Percentiles rank a stretch among this genome's conserved stretches.
Evolutionary conservation across 2,329 filamentous ascomycete genomes (phyloP).

Genomic region (Phialemonium atrogriseum): DNA sequence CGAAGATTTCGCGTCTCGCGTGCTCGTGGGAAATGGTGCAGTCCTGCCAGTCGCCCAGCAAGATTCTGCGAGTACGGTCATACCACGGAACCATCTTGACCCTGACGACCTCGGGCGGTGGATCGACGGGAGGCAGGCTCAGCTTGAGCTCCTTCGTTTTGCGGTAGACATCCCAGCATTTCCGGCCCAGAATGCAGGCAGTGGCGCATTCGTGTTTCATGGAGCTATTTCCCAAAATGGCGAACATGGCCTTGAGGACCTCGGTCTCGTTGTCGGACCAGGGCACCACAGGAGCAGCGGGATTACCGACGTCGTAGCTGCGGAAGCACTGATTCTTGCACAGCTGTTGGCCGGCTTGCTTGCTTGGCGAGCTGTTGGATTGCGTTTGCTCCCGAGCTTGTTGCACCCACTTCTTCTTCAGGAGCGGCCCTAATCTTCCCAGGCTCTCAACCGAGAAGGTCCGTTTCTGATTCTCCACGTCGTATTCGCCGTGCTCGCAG

Average conservation of each 20-base stretch:
- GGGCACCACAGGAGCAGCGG: slow-evolving; percentile 21
- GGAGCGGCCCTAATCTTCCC: slow-evolving; percentile 23
- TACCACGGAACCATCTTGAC: slow-evolving; percentile 45
- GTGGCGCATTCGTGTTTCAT: slow-evolving; percentile 40
- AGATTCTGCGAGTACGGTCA: slow-evolving; percentile 46
- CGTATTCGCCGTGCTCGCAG: slow-evolving; percentile 54
- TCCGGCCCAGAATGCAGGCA: slow-evolving; percentile 39
- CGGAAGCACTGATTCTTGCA: slow-evolving; percentile 37
- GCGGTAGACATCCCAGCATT: slow-evolving; percentile 43
- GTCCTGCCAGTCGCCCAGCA: slow-evolving; percentile 46
- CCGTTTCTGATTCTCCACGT: slow-evolving; percentile 42
- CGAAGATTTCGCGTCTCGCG: slow-evolving; percentile 47
- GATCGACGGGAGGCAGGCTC: slow-evolving; percentile 15
- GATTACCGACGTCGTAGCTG: slow-evolving; percentile 21
- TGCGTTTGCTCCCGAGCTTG: slow-evolving; percentile 13
- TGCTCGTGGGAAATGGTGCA: slow-evolving; percentile 47
- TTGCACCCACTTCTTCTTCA: slow-evolving; percentile 21
- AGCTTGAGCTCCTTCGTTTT: slow-evolving; percentile 32
- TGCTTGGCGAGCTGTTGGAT: slow-evolving; percentile 5
- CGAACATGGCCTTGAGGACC: slow-evolving; percentile 38
- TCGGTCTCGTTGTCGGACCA: slow-evolving; percentile 43
- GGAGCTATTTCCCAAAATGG: slow-evolving; percentile 32
- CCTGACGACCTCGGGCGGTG: slow-evolving; percentile 20
- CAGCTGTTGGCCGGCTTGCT: slow-evolving; percentile 12
- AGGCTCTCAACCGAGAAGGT: slow-evolving; percentile 41